phyloP scores from a whole-genome alignment of 495 filamentous ascomycete species.

The Annulohypoxylon nitens region DNA sequence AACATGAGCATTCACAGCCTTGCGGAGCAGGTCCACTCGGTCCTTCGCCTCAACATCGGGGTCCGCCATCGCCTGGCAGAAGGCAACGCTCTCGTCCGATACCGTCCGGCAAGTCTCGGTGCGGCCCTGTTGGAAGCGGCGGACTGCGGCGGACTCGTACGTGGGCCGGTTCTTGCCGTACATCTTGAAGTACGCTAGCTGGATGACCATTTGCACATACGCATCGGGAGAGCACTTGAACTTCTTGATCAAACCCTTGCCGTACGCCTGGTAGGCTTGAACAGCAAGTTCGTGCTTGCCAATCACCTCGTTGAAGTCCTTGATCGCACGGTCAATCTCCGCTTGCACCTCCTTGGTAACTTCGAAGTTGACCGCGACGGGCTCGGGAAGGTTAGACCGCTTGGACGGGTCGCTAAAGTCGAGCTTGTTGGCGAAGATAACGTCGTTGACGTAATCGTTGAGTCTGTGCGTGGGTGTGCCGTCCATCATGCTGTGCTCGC shows the following conservation, averaged over 20 bases:
- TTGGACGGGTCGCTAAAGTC: constrained; percentile 81
- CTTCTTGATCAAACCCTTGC: constrained; percentile 99
- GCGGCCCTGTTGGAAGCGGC: constrained; percentile 94
- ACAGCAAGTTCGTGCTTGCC: constrained; percentile 90
- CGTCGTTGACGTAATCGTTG: constrained; percentile 90
- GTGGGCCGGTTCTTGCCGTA: constrained; percentile 98
- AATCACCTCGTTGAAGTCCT: constrained; percentile 84
- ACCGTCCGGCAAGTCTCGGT: constrained; percentile 96
- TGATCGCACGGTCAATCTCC: constrained; percentile 80
- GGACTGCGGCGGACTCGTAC: constrained; percentile 95
- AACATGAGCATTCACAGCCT: constrained; percentile 83
- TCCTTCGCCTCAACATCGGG: constrained; percentile 69
- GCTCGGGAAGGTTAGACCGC: constrained; percentile 88
- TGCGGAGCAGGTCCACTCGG: constrained; percentile 79
- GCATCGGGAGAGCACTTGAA: constrained; percentile 99
- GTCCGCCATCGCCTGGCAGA: constrained; percentile 88
- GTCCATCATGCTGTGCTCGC: constrained; percentile 99
- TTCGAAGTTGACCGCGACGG: constrained; percentile 79
- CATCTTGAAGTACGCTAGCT: constrained; percentile 99
- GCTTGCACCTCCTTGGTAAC: constrained; percentile 76
- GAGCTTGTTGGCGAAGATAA: constrained; percentile 92
- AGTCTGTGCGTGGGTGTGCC: constrained; percentile 96
- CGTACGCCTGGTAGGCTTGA: constrained; percentile 96
- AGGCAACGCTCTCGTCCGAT: constrained; percentile 91
- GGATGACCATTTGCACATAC: constrained; percentile 98